These are phyloP conservation scores for Penicillium sumatraense DNA, from an alignment of 2,329 filamentous ascomycete genomes.

Conservation along the genomic window DNA sequence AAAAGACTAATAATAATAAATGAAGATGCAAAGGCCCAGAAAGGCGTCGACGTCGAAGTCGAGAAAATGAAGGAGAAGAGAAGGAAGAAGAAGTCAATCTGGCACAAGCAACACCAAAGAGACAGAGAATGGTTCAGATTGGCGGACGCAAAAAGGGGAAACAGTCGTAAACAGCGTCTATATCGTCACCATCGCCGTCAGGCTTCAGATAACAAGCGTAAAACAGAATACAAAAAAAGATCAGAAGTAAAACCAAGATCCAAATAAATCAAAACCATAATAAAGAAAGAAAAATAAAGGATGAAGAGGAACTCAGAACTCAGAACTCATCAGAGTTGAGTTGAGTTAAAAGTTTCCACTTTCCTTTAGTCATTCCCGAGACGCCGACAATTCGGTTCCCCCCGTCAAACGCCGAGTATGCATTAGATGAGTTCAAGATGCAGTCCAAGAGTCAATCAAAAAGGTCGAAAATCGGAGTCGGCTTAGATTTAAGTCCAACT, in stretches of 20 bases:
- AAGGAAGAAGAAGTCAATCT: slow-evolving; percentile 30
- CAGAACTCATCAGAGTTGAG: too few species aligned
- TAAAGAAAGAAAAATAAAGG: slow-evolving; percentile 12
- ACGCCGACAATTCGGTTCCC: slow-evolving; percentile 21
- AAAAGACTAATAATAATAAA: slow-evolving; percentile 11
- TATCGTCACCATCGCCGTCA: slow-evolving; percentile 16
- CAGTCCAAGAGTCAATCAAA: slow-evolving; percentile 10
- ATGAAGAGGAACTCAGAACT: background rate
- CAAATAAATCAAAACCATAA: slow-evolving; percentile 27
- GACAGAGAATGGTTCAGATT: background rate
- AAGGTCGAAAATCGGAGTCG: background rate
- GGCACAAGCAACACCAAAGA: slow-evolving; percentile 30
- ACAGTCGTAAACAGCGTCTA: slow-evolving; percentile 5
- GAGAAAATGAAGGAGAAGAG: slow-evolving; percentile 28
- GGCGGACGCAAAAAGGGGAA: background rate
- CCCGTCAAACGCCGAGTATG: slow-evolving; percentile 35
- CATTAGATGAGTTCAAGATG: slow-evolving; percentile 29
- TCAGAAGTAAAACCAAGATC: background rate
- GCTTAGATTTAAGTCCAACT: background rate
- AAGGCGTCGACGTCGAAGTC: too few species aligned
- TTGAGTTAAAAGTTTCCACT: too few species aligned
- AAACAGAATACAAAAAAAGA: background rate
- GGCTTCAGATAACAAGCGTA: slow-evolving; percentile 1
- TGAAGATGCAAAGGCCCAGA: slow-evolving; percentile 4
- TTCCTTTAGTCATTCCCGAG: slow-evolving; percentile 18